Base-by-base conservation (phyloP, 768 basidiomycete species). In the Agaricus blazei region DNA sequence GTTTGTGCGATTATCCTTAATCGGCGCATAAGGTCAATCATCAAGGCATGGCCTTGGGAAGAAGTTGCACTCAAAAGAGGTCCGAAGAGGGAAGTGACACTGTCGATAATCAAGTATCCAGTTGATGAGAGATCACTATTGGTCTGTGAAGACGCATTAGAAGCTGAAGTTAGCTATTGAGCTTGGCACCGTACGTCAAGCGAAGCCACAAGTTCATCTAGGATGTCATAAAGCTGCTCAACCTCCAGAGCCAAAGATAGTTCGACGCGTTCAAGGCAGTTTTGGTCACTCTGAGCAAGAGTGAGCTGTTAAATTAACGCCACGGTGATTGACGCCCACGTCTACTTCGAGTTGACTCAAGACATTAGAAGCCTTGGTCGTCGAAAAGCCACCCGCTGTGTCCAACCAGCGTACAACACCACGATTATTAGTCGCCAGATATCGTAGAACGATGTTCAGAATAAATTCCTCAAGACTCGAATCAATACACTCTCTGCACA, bases 21-120 rank as follows among this genome's bases (percentile, higher is more conserved):
- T 51, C 83, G 77, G 1, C 76, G 79, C 84, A 90, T 88, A 54
- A 90, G 81, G 2, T 77, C 75, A 0, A 78, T 78, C 87, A 90
- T 90, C 15, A 79, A 69, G 0, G 87, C 84, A 64, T 92, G 89
- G 4, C 90, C 89, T 70, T 89, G 82, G 2, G 87, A 79, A 3
- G 88, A 85, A 3, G 81, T 72, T 0, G 79, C 81, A 61, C 80
- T 87, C 23, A 91, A 72, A 43, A 79, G 69, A 1, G 87, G 83
- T 8, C 80, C 77, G 11, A 91, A 64, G 26, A 91, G 73, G 14
- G 84, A 72, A 1, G 88, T 87, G 40, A 90, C 70, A 15, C 75
- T 64, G 63, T 91, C 89, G 29, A 92, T 74, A 9, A 90, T 80
- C 7, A 91, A 62, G 48, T 77, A 79, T 27, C 72, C 74, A 41